A percentile compares a stretch with the other conserved stretches of the same genome.
Conservation (phyloP, 2,329 filamentous ascomycete genomes). For the Colletotrichum agaves region DNA sequence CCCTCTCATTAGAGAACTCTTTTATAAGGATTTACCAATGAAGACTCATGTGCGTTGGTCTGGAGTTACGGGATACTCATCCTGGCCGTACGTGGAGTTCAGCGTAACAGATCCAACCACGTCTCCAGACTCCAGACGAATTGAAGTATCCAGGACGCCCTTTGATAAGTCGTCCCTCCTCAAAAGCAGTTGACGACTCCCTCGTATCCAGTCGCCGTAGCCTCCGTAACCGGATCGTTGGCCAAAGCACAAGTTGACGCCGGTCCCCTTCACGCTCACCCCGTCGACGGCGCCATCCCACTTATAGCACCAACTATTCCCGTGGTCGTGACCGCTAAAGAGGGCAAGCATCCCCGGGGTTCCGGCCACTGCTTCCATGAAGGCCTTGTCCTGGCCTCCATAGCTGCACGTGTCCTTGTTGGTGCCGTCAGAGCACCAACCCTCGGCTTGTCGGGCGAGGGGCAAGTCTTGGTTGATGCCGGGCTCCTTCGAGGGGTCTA, state of each 20-base stretch:
- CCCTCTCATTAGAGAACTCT: too few relatives aligned
- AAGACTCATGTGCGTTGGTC: constrained; percentile 46
- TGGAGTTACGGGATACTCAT: constrained; percentile 61
- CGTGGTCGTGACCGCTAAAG: constrained; percentile 76
- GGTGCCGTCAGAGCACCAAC: constrained; percentile 55
- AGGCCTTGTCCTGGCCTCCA: constrained; percentile 65
- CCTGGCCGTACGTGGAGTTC: constrained; percentile 68
- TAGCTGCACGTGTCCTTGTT: constrained; percentile 52
- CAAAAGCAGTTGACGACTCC: constrained; percentile 65
- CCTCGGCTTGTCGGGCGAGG: constrained; percentile 54
- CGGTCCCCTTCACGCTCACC: constrained; percentile 53
- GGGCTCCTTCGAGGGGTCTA: constrained; percentile 52
- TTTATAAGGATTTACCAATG: too few relatives aligned
- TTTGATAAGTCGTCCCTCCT: constrained; percentile 52
- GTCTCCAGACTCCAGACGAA: constrained; percentile 66
- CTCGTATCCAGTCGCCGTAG: constrained; percentile 72
- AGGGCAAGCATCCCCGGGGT: constrained; percentile 66
- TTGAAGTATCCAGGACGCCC: constrained; percentile 66
- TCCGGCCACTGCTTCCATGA: constrained; percentile 69
- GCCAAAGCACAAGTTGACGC: constrained; percentile 66
- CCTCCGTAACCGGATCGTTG: constrained; percentile 77
- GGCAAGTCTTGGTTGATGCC: constrained; percentile 57
- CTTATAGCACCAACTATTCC: constrained; percentile 67
- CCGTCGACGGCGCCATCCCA: constrained; percentile 54
- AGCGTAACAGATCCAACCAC: constrained; percentile 63